Evolutionary conservation across 1,284 basidiomycete species (phyloP).

Genomic region (Grifola frondosa): DNA sequence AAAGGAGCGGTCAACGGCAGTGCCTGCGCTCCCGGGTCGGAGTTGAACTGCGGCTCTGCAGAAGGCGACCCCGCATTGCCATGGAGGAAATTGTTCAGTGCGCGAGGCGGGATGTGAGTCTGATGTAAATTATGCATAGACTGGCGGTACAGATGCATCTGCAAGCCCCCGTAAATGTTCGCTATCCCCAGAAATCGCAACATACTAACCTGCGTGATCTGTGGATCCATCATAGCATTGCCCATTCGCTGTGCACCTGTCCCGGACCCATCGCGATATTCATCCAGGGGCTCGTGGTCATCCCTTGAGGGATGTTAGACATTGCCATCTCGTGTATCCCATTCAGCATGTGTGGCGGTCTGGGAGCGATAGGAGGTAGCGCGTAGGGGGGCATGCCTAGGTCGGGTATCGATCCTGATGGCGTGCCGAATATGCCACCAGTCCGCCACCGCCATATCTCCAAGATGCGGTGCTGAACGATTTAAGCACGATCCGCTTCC

Average conservation of each 20-base stretch:
- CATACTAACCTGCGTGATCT: constrained; percentile 36
- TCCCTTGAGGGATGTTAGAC: constrained; percentile 30
- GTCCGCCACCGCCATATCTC: constrained; percentile 25
- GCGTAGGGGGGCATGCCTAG: constrained; percentile 26
- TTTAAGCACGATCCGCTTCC: constrained; percentile 8
- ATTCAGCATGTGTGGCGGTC: constrained; percentile 21
- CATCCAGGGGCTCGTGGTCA: constrained; percentile 33
- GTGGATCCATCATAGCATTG: constrained; percentile 35
- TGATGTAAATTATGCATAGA: constrained; percentile 37
- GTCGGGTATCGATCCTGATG: constrained; percentile 25
- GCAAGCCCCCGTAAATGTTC: too few relatives aligned
- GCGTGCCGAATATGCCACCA: constrained; percentile 15
- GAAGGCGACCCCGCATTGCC: constrained; percentile 26
- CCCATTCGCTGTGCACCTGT: constrained; percentile 29
- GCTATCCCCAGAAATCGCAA: constrained; percentile 13
- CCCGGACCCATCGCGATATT: constrained; percentile 28
- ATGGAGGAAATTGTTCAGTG: constrained; percentile 17
- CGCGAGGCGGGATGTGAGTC: constrained; percentile 23
- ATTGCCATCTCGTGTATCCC: constrained; percentile 30
- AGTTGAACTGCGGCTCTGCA: constrained; percentile 13
- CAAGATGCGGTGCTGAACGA: constrained; percentile 38
- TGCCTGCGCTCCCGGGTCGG: constrained; percentile 9
- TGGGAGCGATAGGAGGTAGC: constrained; percentile 22
- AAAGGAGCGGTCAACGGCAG: constrained; percentile 20
- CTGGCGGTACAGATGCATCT: constrained; percentile 36